These are phyloP conservation scores for Recurvomyces mirabilis DNA, from an alignment of 495 filamentous ascomycete genomes.

Conservation along the genomic window DNA sequence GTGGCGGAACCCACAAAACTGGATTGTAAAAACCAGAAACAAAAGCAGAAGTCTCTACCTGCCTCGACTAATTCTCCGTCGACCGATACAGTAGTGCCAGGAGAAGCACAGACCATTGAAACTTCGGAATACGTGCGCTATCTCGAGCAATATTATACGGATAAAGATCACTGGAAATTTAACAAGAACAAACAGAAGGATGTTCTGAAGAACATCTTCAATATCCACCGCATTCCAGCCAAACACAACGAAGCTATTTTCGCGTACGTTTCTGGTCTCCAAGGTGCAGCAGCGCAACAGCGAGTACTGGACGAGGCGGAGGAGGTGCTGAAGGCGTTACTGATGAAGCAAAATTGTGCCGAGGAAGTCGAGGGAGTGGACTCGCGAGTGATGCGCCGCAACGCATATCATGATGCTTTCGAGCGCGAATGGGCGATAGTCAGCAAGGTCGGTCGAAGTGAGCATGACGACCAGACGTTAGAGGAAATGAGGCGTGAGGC, in stretches of 20 bases:
- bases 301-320: slow-evolving; percentile 22
- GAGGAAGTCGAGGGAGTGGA: slow-evolving; percentile 21
- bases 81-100: too few species aligned
- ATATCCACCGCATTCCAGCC: slow-evolving; percentile 52
- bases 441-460: slow-evolving; percentile 8
- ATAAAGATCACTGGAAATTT: slow-evolving; percentile 71
- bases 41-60: too few species aligned
- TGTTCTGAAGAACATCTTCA: slow-evolving; percentile 70
- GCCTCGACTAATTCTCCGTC: too few species aligned
- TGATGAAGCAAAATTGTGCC: slow-evolving; percentile 4
- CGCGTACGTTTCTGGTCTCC: slow-evolving; percentile 59
- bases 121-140: slow-evolving; percentile 49
- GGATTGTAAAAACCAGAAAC: too few species aligned
- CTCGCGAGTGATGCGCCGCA: slow-evolving; percentile 17
- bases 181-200: slow-evolving; percentile 79
- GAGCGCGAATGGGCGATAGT: slow-evolving; percentile 20
- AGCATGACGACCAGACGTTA: slow-evolving; percentile 19
- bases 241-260: slow-evolving; percentile 52
- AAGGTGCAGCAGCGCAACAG: slow-evolving; percentile 49
- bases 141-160: slow-evolving; percentile 55
- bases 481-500: slow-evolving; percentile 7
- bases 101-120: background rate
- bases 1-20: too few species aligned
- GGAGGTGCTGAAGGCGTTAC: slow-evolving; percentile 18
- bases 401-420: slow-evolving; percentile 26